Evolutionary conservation across 2,329 filamentous ascomycete species (phyloP).

Genomic region (Trichophyton benhamiae): DNA sequence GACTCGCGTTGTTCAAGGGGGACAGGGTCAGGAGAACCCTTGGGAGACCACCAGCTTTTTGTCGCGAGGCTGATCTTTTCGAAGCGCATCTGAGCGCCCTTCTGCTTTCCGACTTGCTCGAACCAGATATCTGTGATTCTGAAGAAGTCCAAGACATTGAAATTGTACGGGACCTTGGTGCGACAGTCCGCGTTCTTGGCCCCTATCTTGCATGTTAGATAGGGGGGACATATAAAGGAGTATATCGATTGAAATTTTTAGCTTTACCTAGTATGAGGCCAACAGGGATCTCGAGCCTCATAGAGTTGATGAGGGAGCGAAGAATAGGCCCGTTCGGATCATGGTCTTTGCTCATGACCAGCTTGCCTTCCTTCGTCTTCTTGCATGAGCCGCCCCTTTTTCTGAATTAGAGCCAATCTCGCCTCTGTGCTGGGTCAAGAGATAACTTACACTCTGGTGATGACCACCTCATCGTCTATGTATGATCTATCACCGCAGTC

Average conservation of each 20-base stretch:
- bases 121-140: conserved; percentile 57
- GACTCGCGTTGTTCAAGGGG: conserved; percentile 23
- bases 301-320: conserved; percentile 36
- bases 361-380: conserved; percentile 16
- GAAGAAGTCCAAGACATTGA: conserved; percentile 57
- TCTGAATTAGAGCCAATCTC: not conserved
- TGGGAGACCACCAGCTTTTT: conserved; percentile 49
- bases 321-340: conserved; percentile 26
- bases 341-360: conserved; percentile 39
- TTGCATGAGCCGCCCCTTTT: conserved; percentile 6
- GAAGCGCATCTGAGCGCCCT: conserved; percentile 48
- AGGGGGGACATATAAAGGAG: not conserved
- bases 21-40: conserved; percentile 18
- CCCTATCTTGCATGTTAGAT: conserved; percentile 30
- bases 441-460: conserved; percentile 46
- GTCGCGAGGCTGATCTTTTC: conserved; percentile 47
- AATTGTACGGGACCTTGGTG: conserved; percentile 44
- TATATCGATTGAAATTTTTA: not conserved
- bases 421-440: not conserved
- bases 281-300: conserved; percentile 39
- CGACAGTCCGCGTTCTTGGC: conserved; percentile 38
- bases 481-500: conserved; percentile 44
- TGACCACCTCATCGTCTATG: conserved; percentile 49
- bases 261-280: conserved; percentile 43
- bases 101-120: conserved; percentile 39